Evolutionary conservation across 2,329 filamentous ascomycete species (phyloP).

Genomic region (Neopestalotiopsis sp.): DNA sequence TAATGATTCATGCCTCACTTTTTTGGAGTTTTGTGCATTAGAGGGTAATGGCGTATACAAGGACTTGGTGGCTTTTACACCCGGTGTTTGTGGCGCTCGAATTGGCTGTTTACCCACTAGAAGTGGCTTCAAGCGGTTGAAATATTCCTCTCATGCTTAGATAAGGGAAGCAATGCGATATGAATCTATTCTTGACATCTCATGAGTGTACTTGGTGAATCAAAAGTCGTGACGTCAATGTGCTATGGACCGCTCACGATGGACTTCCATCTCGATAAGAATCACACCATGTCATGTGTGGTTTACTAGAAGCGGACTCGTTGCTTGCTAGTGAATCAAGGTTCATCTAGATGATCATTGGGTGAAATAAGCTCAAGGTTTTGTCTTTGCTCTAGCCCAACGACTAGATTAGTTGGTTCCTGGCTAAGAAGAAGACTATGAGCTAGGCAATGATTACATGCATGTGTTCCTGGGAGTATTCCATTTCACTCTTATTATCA

Average conservation of each 20-base stretch:
- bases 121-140: not conserved
- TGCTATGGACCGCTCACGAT: no score
- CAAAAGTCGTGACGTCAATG: not conserved
- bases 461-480: no score
- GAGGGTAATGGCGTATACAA: not conserved
- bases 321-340: not conserved
- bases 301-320: not conserved
- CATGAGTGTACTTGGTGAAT: not conserved
- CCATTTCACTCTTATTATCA: no score
- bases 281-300: not conserved
- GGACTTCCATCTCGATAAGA: no score
- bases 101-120: not conserved
- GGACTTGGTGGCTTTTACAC: not conserved
- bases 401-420: not conserved
- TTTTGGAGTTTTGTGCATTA: constrained; percentile 1
- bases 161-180: constrained; percentile 6
- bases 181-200: not conserved
- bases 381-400: not conserved
- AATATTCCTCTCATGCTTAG: constrained; percentile 13
- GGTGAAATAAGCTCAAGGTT: not conserved
- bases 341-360: not conserved
- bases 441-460: no score
- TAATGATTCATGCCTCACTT: not conserved
- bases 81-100: constrained; percentile 7
- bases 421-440: not conserved